phyloP scores from a whole-genome alignment of 768 basidiomycete genomes.

The Multifurca ochricompacta region DNA sequence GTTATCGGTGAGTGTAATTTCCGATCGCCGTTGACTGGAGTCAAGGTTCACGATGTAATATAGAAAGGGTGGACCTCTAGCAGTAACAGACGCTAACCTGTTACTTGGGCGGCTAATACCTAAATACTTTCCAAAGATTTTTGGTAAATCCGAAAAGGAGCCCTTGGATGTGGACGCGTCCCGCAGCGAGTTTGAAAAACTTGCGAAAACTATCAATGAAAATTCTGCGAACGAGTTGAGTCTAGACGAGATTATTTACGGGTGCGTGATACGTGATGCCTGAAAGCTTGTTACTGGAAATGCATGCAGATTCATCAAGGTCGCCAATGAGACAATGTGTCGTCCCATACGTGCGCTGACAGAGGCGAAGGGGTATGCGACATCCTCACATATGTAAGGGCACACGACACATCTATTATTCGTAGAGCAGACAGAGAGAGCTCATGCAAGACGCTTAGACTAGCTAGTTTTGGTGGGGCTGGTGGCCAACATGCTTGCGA shows the following conservation, averaged over 20 bases:
- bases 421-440: slow-evolving; percentile 17
- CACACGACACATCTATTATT: neutral
- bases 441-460: slow-evolving; percentile 31
- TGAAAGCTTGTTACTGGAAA: neutral
- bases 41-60: neutral
- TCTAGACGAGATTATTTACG: slow-evolving; percentile 84
- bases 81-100: slow-evolving; percentile 90
- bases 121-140: slow-evolving; percentile 91
- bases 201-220: slow-evolving; percentile 64
- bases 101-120: slow-evolving; percentile 83
- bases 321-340: slow-evolving; percentile 96
- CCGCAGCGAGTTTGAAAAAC: slow-evolving; percentile 51
- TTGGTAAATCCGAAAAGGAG: slow-evolving; percentile 83
- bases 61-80: slow-evolving; percentile 86
- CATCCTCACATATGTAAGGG: slow-evolving; percentile 57
- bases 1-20: slow-evolving; percentile 57
- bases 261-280: slow-evolving; percentile 37
- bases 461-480: slow-evolving; percentile 84
- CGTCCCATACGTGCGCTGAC: slow-evolving; percentile 87
- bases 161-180: slow-evolving; percentile 73
- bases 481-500: slow-evolving; percentile 93
- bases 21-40: neutral
- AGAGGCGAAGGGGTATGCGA: slow-evolving; percentile 81
- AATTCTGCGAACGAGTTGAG: slow-evolving; percentile 41
- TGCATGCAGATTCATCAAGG: slow-evolving; percentile 75